Evolutionary conservation across 148 eudicot species (phyloP).

Genomic region (Pharnaceum exiguum): DNA sequence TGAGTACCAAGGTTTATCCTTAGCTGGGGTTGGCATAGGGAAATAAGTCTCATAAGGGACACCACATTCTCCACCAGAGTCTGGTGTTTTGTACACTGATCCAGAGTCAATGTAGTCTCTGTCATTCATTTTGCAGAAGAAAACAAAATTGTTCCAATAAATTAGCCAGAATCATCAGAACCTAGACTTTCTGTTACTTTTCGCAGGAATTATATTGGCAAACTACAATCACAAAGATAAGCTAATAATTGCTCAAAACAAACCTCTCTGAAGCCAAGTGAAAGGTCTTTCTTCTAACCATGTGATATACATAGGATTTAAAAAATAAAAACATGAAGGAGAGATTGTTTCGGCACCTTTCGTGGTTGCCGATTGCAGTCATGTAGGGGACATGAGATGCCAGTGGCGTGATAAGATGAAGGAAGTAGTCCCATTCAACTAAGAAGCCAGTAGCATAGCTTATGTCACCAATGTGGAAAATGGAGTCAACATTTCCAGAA

Average conservation of each 20-base stretch:
- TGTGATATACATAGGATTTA: too few relatives aligned
- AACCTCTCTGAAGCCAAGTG: neutral
- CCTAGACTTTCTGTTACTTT: too few relatives aligned
- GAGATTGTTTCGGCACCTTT: slow-evolving; percentile 39
- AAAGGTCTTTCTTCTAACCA: too few relatives aligned
- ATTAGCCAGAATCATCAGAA: too few relatives aligned
- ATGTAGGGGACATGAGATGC: slow-evolving; percentile 72
- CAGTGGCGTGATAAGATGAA: slow-evolving; percentile 55
- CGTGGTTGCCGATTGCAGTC: slow-evolving; percentile 94
- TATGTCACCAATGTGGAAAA: slow-evolving; percentile 85
- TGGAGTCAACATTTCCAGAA: slow-evolving; percentile 45
- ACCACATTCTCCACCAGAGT: slow-evolving; percentile 95
- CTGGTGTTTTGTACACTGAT: slow-evolving; percentile 64
- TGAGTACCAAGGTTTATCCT: slow-evolving; percentile 72
- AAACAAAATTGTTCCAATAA: too few relatives aligned
- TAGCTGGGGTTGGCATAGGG: slow-evolving; percentile 62
- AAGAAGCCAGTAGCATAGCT: slow-evolving; percentile 89
- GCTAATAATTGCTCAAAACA: neutral
- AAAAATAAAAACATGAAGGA: too few relatives aligned
- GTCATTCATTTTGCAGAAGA: neutral
- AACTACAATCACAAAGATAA: neutral
- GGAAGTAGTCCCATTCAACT: slow-evolving; percentile 90
- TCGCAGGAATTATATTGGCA: too few relatives aligned
- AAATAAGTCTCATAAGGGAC: slow-evolving; percentile 88
- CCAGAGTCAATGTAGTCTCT: slow-evolving; percentile 67